phyloP scores from a whole-genome alignment of 331 rosid species.

The Quercus phellos region DNA sequence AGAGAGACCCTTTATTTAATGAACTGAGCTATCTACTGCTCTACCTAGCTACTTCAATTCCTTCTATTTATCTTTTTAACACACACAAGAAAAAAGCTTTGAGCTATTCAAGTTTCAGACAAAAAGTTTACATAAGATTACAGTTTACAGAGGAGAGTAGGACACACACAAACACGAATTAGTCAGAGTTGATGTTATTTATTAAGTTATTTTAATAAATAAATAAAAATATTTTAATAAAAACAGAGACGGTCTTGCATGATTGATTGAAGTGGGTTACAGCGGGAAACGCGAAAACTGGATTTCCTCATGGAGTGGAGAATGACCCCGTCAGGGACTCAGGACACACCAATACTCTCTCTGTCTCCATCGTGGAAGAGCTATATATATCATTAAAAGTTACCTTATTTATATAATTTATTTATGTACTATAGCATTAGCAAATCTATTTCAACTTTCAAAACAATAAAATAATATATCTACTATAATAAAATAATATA shows the following conservation, averaged over 20 bases:
- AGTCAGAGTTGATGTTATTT: too few species aligned
- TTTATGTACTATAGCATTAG: too few species aligned
- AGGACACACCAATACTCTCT: too few species aligned
- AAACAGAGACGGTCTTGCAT: not conserved
- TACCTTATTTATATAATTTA: too few species aligned
- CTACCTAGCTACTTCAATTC: not conserved
- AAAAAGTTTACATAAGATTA: not conserved
- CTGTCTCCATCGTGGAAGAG: too few species aligned
- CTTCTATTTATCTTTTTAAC: not conserved
- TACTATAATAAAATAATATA: too few species aligned
- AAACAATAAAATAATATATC: too few species aligned
- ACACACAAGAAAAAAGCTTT: not conserved
- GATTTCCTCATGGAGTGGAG: not conserved
- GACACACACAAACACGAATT: not conserved
- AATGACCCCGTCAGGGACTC: not conserved
- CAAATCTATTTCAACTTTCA: too few species aligned
- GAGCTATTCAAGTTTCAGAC: not conserved
- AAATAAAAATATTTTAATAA: not conserved
- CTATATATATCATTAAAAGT: too few species aligned
- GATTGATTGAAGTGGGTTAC: not conserved
- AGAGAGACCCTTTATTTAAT: too few species aligned
- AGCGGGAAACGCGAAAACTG: not conserved
- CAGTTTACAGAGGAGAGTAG: not conserved
- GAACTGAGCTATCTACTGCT: too few species aligned
- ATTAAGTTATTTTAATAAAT: not conserved